Conservation (phyloP, 176 grass and related monocot genomes). For the Rhynchospora breviuscula region DNA sequence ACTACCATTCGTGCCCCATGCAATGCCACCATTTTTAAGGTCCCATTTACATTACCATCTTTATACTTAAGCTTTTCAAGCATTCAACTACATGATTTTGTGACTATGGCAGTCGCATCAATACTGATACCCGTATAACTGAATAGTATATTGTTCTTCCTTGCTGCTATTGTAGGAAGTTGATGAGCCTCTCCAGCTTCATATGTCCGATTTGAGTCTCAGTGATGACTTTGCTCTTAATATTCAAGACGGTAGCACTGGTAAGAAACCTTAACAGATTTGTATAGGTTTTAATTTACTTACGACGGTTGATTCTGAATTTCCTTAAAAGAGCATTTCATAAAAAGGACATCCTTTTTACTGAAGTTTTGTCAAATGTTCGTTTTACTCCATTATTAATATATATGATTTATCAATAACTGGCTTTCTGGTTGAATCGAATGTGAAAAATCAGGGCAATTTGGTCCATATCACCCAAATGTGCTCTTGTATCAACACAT, state of each 20-base stretch:
- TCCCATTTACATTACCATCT: slow-evolving; percentile 19
- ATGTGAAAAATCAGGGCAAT: neutral
- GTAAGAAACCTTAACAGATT: slow-evolving; percentile 28
- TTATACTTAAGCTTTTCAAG: neutral
- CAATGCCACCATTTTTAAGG: slow-evolving; percentile 77
- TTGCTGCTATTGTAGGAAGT: slow-evolving; percentile 54
- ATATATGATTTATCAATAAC: neutral
- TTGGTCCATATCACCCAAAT: neutral
- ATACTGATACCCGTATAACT: neutral
- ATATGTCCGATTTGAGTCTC: slow-evolving; percentile 83
- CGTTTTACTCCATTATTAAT: neutral
- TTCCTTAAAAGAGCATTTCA: neutral
- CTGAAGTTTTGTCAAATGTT: neutral
- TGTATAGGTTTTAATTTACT: neutral
- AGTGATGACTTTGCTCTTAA: slow-evolving; percentile 62
- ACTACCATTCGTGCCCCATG: slow-evolving; percentile 56
- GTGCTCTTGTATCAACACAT: neutral
- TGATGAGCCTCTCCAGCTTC: slow-evolving; percentile 76
- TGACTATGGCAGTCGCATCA: neutral
- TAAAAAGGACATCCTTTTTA: neutral
- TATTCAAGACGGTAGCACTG: slow-evolving; percentile 51
- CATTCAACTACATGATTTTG: neutral
- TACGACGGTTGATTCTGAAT: neutral
- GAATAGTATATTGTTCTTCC: slow-evolving; percentile 8
- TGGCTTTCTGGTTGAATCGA: neutral